Conservation (phyloP, 108 stramenopile species). For the Cylindrotheca fusiformis region DNA sequence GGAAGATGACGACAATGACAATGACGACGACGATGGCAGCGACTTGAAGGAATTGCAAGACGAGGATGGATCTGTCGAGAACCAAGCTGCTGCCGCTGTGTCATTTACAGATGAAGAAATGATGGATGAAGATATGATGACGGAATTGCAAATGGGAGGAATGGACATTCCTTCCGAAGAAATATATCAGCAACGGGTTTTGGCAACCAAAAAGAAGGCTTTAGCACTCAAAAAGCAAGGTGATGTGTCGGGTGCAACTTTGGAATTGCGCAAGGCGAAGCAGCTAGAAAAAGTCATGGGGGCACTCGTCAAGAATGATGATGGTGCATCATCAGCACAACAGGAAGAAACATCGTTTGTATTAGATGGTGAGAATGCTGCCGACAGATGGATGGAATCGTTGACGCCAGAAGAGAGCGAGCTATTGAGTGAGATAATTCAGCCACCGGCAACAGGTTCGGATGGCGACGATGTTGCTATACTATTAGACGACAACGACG, state of each 20-base stretch:
- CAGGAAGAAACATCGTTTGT: too few species aligned
- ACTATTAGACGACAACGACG: neutral
- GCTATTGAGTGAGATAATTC: conserved; percentile 16
- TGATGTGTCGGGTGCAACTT: conserved; percentile 15
- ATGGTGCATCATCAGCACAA: too few species aligned
- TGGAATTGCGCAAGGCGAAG: conserved; percentile 19
- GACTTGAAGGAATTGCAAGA: neutral
- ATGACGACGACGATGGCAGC: neutral
- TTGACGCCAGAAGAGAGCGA: conserved; percentile 22
- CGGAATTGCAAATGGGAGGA: conserved; percentile 22
- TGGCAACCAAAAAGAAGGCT: conserved; percentile 24
- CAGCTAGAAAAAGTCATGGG: conserved; percentile 16
- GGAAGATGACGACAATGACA: neutral
- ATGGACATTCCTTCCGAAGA: conserved; percentile 22
- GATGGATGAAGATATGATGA: conserved; percentile 37
- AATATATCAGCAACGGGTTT: conserved; percentile 18
- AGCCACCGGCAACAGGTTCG: neutral
- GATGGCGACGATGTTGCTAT: neutral
- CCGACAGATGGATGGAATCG: conserved; percentile 5
- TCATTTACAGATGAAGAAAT: conserved; percentile 29
- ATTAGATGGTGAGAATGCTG: neutral
- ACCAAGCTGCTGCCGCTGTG: conserved; percentile 1
- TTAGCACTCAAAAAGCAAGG: conserved; percentile 25
- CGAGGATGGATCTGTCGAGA: neutral
- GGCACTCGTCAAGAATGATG: too few species aligned